Evolutionary conservation across 2,329 filamentous ascomycete genomes (phyloP).

Genomic region (Exophiala sideris): DNA sequence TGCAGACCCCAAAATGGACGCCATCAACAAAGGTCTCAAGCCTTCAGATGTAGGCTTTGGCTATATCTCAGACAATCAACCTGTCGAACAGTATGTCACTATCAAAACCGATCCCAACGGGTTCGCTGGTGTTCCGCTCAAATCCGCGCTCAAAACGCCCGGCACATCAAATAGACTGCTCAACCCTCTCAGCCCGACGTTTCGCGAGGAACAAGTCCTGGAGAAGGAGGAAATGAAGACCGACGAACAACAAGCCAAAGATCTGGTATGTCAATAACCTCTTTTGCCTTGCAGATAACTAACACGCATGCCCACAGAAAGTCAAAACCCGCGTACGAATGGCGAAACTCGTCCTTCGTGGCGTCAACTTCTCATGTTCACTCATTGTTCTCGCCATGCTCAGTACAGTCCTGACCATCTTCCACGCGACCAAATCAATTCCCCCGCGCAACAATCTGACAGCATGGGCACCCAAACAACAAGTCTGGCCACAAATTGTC

Average conservation of each 20-base stretch:
- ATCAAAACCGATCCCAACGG: constrained; percentile 23
- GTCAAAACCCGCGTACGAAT: constrained; percentile 86
- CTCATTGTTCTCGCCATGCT: constrained; percentile 91
- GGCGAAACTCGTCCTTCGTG: constrained; percentile 91
- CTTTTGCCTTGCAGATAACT: constrained; percentile 30
- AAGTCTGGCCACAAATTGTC: constrained; percentile 84
- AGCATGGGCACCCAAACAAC: constrained; percentile 76
- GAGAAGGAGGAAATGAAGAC: constrained; percentile 80
- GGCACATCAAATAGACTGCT: constrained; percentile 72
- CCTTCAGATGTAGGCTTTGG: constrained; percentile 89
- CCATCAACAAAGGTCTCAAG: constrained; percentile 51
- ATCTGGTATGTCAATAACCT: constrained; percentile 64
- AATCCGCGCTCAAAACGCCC: constrained; percentile 85
- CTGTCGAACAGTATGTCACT: constrained; percentile 54
- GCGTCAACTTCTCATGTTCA: constrained; percentile 95
- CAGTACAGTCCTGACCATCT: constrained; percentile 82
- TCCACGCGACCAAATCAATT: constrained; percentile 78
- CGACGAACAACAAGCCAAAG: constrained; percentile 81
- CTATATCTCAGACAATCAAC: constrained; percentile 66
- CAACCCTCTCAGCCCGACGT: constrained; percentile 86
- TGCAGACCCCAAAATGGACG: constrained; percentile 45
- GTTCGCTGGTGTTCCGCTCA: constrained; percentile 58
- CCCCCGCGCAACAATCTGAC: constrained; percentile 75
- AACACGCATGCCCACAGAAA: constrained; percentile 60
- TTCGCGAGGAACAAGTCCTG: constrained; percentile 78